phyloP scores from a whole-genome alignment of 208 protist genomes.

The Trypanosoma platydactyli region DNA sequence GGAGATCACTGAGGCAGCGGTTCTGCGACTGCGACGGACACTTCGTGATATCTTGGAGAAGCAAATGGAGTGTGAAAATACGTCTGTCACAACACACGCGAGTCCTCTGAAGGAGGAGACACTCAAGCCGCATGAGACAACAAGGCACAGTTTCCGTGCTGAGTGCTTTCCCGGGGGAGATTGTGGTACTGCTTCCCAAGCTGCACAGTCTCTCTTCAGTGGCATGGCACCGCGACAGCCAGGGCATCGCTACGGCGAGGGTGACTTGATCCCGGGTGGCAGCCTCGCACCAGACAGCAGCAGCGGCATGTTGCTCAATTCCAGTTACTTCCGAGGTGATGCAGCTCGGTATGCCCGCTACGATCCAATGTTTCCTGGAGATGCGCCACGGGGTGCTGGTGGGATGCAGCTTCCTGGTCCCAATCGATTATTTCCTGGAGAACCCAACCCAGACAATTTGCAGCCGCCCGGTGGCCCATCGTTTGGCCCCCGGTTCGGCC shows the following conservation, averaged over 20 bases:
- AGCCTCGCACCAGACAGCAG: slow-evolving; percentile 33
- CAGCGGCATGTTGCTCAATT: slow-evolving; percentile 58
- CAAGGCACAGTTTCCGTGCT: neutral
- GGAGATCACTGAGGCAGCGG: neutral
- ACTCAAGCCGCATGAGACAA: neutral
- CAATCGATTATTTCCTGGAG: slow-evolving; percentile 57
- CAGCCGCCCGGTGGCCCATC: slow-evolving; percentile 58
- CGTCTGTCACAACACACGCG: neutral
- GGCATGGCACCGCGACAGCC: slow-evolving; percentile 44
- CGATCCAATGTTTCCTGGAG: slow-evolving; percentile 81
- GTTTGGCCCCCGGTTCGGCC: slow-evolving; percentile 43
- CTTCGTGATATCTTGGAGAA: neutral
- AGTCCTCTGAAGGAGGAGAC: neutral
- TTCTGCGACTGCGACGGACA: slow-evolving; percentile 3
- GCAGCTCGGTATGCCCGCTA: slow-evolving; percentile 48
- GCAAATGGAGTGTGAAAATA: neutral
- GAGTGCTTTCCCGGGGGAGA: slow-evolving; percentile 1
- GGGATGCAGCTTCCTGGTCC: neutral
- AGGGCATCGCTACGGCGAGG: slow-evolving; percentile 72
- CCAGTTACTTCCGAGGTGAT: slow-evolving; percentile 37
- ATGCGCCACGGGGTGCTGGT: slow-evolving; percentile 27
- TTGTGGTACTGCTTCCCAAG: neutral
- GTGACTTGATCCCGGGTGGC: slow-evolving; percentile 67
- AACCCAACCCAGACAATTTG: slow-evolving; percentile 76
- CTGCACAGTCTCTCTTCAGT: slow-evolving; percentile 31